Conservation (phyloP, 345 rosid species). For the Citrus maxima region DNA sequence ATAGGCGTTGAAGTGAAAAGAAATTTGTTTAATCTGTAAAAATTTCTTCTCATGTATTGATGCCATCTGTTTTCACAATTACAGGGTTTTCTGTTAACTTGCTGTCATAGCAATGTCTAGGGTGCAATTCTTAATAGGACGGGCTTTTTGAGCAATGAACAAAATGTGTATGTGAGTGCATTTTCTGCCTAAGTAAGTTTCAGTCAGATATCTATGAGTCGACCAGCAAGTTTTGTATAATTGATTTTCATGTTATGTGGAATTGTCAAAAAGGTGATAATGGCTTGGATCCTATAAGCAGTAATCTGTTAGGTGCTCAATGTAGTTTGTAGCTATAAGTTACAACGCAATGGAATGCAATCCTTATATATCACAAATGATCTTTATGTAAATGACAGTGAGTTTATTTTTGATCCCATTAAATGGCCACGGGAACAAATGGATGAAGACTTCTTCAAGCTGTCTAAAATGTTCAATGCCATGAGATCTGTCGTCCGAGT, state of each 20-base stretch:
- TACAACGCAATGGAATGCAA: not conserved
- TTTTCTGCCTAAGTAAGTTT: not conserved
- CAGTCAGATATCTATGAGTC: not conserved
- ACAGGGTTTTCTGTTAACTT: not conserved
- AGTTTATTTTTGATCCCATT: conserved; percentile 68
- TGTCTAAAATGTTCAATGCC: conserved; percentile 57
- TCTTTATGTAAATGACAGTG: conserved; percentile 35
- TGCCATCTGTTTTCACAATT: not conserved
- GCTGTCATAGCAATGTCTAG: not conserved
- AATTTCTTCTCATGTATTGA: not conserved
- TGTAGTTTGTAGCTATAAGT: conserved; percentile 8
- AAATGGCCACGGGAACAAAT: conserved; percentile 80
- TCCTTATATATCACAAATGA: not conserved
- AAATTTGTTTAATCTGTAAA: not conserved
- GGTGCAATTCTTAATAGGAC: not conserved
- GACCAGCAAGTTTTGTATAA: not conserved
- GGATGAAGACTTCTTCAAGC: conserved; percentile 63
- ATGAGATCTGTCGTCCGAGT: conserved; percentile 72
- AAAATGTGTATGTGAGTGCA: not conserved
- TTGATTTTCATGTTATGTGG: not conserved
- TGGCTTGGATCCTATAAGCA: not conserved
- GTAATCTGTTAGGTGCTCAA: not conserved
- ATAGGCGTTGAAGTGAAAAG: not conserved
- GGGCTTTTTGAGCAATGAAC: not conserved
- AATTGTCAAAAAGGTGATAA: not conserved